Evolutionary conservation across 106 monocot species (phyloP), one percentile per base, ranked within the genome.

Genomic region (Acorus calamus): DNA sequence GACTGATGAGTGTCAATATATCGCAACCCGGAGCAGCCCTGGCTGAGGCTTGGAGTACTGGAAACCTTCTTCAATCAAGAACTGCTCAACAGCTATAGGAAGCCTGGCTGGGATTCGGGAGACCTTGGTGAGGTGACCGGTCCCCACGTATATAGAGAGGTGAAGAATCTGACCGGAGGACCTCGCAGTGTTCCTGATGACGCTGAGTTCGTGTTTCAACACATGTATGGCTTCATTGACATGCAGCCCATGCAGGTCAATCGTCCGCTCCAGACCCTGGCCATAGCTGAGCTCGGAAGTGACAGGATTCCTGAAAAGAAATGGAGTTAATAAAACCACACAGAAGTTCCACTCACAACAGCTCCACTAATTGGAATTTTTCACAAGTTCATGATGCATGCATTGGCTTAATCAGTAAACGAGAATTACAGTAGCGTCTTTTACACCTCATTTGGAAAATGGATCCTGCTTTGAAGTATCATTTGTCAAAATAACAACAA

Each of bases 231-330:
- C 87, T 66, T 87, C 87, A 10, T 48, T 83, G 42, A 72, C 77
- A 44, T 83, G 83, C 14, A 87, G 83, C 2, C 80, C 77, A 13
- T 80, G 87, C 4, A 87, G 65, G 62, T 87, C 83, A 9, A 87
- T 80, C 42, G 79, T 49, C 2, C 63, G 71, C 6, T 76, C 77
- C 44, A 69, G 64, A 4, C 77, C 80, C 41, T 44, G 56, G 7
- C 53, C 14, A 14, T 69, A 72, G 63, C 44, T 50, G 28, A 55
- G 66, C 14, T 71, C 71, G 6, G 62, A 44, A 53, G 66, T 43
- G 49, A 42, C 45, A 2, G 77, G 73, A 5, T 79, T 78, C 55
- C 78, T 81, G 70, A 8, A 60, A 47, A 69, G 55, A 52, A 2
- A 11, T 42, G 4, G 8, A 65, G 11, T 47, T 42, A 7, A n/a